Conservation (phyloP, 495 filamentous ascomycete genomes). For the Tuber brumale region DNA sequence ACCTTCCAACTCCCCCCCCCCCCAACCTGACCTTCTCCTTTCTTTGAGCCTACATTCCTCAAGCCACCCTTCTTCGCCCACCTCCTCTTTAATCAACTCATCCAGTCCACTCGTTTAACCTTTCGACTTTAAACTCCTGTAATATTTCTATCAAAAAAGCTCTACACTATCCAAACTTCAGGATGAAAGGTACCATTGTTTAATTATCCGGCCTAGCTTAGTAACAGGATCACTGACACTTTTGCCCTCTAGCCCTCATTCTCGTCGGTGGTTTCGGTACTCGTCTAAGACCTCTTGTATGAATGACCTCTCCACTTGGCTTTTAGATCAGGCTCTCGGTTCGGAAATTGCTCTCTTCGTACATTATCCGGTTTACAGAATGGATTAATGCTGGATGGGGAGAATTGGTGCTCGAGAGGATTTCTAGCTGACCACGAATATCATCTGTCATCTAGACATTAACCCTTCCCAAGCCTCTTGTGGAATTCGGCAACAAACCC, state of each 20-base stretch:
- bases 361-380: slow-evolving; percentile 16
- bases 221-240: neutral
- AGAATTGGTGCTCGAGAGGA: slow-evolving; percentile 18
- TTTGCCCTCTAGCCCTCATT: slow-evolving; percentile 70
- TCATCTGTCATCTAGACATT: slow-evolving; percentile 59
- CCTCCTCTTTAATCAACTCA: neutral
- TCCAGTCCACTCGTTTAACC: neutral
- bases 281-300: slow-evolving; percentile 92
- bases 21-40: neutral
- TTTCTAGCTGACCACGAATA: slow-evolving; percentile 20
- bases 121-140: neutral
- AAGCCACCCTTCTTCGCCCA: neutral
- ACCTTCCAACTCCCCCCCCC: neutral
- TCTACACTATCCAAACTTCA: neutral
- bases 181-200: neutral
- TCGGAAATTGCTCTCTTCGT: slow-evolving; percentile 14
- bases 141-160: neutral
- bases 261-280: slow-evolving; percentile 99
- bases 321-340: slow-evolving; percentile 13
- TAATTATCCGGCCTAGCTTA: neutral
- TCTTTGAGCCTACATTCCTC: neutral
- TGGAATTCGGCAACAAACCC: slow-evolving; percentile 96
- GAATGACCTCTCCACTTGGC: slow-evolving; percentile 44
- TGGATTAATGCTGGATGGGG: slow-evolving; percentile 17
- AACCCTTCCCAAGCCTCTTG: slow-evolving; percentile 92